Evolutionary conservation across 2,329 filamentous ascomycete genomes (phyloP).

Genomic region (Myriosclerotinia duriaeana): DNA sequence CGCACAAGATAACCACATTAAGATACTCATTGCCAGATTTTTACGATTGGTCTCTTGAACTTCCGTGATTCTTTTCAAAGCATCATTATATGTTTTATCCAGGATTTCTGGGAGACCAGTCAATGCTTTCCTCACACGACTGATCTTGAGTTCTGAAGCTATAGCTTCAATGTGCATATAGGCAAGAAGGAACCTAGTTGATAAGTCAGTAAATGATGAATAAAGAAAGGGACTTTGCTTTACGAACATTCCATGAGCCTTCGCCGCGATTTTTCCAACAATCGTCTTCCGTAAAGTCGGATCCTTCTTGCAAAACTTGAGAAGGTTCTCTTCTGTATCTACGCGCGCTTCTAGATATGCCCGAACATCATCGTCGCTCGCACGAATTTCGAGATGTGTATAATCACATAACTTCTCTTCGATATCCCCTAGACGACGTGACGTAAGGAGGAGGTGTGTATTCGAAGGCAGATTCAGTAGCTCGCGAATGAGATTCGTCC

Average conservation of each 20-base stretch:
- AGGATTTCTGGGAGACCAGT: constrained; percentile 31
- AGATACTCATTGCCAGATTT: constrained; percentile 19
- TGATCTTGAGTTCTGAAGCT: constrained; percentile 33
- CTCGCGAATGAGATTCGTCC: constrained; percentile 34
- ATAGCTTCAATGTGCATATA: constrained; percentile 42
- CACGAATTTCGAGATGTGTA: constrained; percentile 38
- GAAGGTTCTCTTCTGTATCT: constrained; percentile 15
- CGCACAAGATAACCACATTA: constrained; percentile 45
- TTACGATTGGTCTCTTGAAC: constrained; percentile 17
- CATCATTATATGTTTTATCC: constrained; percentile 42
- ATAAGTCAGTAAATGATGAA: background rate
- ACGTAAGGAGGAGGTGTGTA: constrained; percentile 40
- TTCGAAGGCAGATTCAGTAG: constrained; percentile 32
- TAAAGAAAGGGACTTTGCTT: background rate
- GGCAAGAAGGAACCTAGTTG: constrained; percentile 35
- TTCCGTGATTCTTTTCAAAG: constrained; percentile 43
- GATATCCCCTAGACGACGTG: constrained; percentile 38
- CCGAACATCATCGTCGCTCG: constrained; percentile 38
- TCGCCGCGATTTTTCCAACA: constrained; percentile 4
- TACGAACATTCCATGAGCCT: constrained; percentile 22
- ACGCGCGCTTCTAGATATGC: constrained; percentile 10
- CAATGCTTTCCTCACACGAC: constrained; percentile 38
- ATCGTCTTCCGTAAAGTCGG: constrained; percentile 9
- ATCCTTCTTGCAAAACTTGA: constrained; percentile 22
- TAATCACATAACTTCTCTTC: constrained; percentile 29